Evolutionary conservation across 139 green algal species (phyloP), one percentile per base, ranked within the genome.

Genomic region (Tetradesmus obliquus): DNA sequence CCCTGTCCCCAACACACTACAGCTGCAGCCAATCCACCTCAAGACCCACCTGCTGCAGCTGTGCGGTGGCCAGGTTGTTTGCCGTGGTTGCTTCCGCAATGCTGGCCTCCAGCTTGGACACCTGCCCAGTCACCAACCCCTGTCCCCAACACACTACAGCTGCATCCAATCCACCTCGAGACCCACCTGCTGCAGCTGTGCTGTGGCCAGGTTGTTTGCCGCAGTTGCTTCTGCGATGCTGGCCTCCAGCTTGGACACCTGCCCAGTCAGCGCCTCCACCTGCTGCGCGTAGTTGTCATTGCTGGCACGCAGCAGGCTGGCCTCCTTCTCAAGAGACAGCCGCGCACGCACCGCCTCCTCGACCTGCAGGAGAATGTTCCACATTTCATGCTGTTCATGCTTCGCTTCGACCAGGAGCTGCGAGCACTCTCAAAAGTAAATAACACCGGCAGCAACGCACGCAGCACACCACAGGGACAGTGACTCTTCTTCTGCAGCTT

Each of bases 271-370:
- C 7, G 87, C 45, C 55, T 91, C 74, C 15, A 86, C 87, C 57
- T 90, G 86, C 51, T 90, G 51, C 22, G 86, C 69, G 20, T 90
- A 90, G 86, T 90, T 90, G 45, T 90, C 86, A n/a, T 90, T 90
- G 51, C 20, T 55, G 20, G 86, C 86, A 19, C 86, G 86, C 19
- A 90, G 45, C 66, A 90, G 69, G 19, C 3, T 22, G 51, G 66
- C 87, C 87, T 91, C 87, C 54, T 91, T 91, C 22, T 91, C 87
- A 0, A 91, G 15, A 5, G 20, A 19, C 6, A 91, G 87, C 55
- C 87, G 55, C 3, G 87, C 87, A 76, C 76, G 74, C 51, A 91
- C 87, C 19, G 87, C 87, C 12, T 85, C 87, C 32, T 91, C 87
- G 54, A 91, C 87, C 86, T 90, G 83, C 5, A 6, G 72, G 5